A percentile compares a stretch with the other conserved stretches of the same genome.
Conservation (phyloP, 495 filamentous ascomycete genomes). For the Lindgomyces ingoldianus region DNA sequence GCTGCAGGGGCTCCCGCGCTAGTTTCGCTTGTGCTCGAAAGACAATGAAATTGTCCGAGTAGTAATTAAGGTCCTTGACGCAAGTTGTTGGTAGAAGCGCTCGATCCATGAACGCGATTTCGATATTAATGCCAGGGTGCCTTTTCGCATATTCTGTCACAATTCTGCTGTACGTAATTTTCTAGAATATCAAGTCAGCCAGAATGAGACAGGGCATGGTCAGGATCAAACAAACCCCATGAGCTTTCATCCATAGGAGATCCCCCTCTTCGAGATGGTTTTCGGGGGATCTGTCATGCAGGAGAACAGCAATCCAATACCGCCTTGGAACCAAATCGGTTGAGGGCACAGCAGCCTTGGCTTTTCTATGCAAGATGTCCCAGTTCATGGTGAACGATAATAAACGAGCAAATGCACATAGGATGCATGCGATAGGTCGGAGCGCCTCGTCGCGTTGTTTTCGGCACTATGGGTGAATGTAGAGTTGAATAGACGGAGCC, state of each 20-base stretch:
- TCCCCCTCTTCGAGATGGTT: constrained; percentile 37
- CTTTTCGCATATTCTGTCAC: constrained; percentile 36
- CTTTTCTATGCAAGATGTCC: constrained; percentile 21
- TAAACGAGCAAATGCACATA: background rate
- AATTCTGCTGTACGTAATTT: constrained; percentile 41
- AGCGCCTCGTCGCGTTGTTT: background rate
- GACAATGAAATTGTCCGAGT: constrained; percentile 41
- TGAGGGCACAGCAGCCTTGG: constrained; percentile 13
- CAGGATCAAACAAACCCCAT: constrained; percentile 34
- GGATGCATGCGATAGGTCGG: background rate
- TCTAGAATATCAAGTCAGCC: constrained; percentile 33
- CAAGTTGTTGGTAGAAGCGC: constrained; percentile 4
- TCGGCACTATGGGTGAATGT: too few relatives aligned
- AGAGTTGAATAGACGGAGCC: too few relatives aligned
- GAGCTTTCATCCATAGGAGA: constrained; percentile 47
- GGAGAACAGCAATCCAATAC: constrained; percentile 35
- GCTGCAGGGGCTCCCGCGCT: background rate
- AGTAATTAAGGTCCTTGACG: constrained; percentile 35
- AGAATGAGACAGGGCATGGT: background rate
- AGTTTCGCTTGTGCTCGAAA: constrained; percentile 38
- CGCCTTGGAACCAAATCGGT: constrained; percentile 5
- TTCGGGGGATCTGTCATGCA: constrained; percentile 7
- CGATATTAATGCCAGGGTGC: constrained; percentile 15
- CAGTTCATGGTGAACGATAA: constrained; percentile 15
- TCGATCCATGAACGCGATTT: constrained; percentile 12